Percentiles rank a stretch among this genome's conserved stretches.
These are phyloP conservation scores for Flaveria ramosissima DNA, from an alignment of 129 eudicot genomes.

Conservation along the genomic window DNA sequence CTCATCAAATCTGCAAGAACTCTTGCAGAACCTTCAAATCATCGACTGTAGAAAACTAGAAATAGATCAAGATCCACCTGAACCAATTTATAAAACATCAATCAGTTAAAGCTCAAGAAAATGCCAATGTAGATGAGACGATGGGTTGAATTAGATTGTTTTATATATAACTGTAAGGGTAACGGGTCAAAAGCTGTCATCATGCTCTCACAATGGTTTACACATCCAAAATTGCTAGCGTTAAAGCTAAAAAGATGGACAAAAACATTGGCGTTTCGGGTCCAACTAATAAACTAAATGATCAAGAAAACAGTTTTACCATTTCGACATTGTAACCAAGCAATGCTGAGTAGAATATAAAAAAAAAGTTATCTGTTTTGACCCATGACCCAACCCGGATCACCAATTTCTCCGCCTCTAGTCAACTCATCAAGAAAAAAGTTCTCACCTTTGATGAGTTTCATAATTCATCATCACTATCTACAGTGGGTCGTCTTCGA, in stretches of 20 bases:
- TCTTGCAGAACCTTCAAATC: neutral
- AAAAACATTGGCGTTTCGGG: neutral
- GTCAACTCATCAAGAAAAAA: conserved; percentile 15
- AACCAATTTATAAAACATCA: neutral
- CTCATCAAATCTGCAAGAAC: conserved; percentile 12
- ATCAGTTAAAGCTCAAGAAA: neutral
- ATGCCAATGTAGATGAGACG: neutral
- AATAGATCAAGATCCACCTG: neutral
- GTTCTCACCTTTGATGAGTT: conserved; percentile 17
- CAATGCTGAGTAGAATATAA: neutral
- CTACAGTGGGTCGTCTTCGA: conserved; percentile 37
- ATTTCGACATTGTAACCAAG: neutral
- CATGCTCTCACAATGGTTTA: neutral
- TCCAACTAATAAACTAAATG: neutral
- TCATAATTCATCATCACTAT: conserved; percentile 40
- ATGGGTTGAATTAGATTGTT: neutral
- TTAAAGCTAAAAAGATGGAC: neutral
- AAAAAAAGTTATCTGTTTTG: neutral
- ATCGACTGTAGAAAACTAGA: neutral
- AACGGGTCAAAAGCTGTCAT: neutral
- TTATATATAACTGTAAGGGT: neutral
- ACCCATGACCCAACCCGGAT: neutral
- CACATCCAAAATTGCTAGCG: neutral
- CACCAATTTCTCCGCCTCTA: neutral
- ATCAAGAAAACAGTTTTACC: neutral